Conservation (phyloP, 352 stramenopile genomes). For the Plasmopara viticola region DNA sequence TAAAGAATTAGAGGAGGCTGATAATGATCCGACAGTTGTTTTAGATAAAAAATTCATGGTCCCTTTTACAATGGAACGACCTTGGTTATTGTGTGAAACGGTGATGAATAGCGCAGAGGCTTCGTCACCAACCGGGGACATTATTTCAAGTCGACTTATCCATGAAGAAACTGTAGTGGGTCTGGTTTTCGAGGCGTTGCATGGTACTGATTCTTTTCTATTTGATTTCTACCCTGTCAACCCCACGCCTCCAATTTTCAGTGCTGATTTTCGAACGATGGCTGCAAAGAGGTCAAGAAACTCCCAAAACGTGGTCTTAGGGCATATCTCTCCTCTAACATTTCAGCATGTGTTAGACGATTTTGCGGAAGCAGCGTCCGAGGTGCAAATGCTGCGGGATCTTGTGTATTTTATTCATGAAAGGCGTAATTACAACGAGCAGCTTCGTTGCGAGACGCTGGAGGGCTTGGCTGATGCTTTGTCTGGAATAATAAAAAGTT, state of each 20-base stretch:
- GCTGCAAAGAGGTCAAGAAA: constrained; percentile 21
- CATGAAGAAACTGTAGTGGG: constrained; percentile 44
- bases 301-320: constrained; percentile 24
- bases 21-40: constrained; percentile 7
- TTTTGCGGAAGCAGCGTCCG: constrained; percentile 27
- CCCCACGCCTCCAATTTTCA: constrained; percentile 23
- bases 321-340: constrained; percentile 44
- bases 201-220: constrained; percentile 41
- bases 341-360: constrained; percentile 29
- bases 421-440: constrained; percentile 9
- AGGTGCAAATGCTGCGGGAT: constrained; percentile 53
- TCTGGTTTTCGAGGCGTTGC: constrained; percentile 51
- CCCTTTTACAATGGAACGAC: constrained; percentile 30
- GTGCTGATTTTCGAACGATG: constrained; percentile 26
- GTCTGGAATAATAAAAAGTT: constrained; percentile 17
- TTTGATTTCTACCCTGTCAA: constrained; percentile 31
- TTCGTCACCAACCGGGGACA: neutral
- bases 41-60: constrained; percentile 9
- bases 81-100: constrained; percentile 31
- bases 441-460: constrained; percentile 26
- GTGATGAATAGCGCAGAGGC: constrained; percentile 12
- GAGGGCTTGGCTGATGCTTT: constrained; percentile 54
- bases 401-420: constrained; percentile 22
- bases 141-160: constrained; percentile 25
- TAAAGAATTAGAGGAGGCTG: constrained; percentile 4